These are phyloP conservation scores for Bolboschoenoplectus hybrid DNA, from an alignment of 202 grass and related monocot species.

Conservation along the genomic window DNA sequence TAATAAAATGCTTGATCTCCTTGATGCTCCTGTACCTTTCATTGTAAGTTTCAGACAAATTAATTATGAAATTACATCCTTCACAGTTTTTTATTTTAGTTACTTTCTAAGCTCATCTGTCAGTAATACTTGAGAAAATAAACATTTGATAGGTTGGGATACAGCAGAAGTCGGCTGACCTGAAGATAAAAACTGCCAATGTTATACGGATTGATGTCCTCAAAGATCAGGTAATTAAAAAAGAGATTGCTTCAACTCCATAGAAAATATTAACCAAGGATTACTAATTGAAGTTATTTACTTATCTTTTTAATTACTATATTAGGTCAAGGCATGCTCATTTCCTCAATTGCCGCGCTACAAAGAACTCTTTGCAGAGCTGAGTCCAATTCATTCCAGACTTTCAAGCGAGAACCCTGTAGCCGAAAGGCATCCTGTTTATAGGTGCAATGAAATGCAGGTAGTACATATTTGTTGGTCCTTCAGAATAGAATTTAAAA, in stretches of 20 bases:
- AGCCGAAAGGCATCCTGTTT: slow-evolving; percentile 84
- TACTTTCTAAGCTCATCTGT: slow-evolving; percentile 31
- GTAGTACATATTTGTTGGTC: slow-evolving; percentile 45
- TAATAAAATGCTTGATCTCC: slow-evolving; percentile 82
- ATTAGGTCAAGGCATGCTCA: slow-evolving; percentile 69
- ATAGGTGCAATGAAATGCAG: slow-evolving; percentile 91
- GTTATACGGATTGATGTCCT: slow-evolving; percentile 77
- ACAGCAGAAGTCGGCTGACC: slow-evolving; percentile 70
- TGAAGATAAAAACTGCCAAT: slow-evolving; percentile 78
- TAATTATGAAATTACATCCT: slow-evolving; percentile 33
- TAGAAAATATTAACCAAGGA: slow-evolving; percentile 2
- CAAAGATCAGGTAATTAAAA: slow-evolving; percentile 74
- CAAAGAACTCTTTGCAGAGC: slow-evolving; percentile 82
- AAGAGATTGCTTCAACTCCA: slow-evolving; percentile 24
- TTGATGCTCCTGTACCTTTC: slow-evolving; percentile 97
- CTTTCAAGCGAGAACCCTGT: slow-evolving; percentile 64
- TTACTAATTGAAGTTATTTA: slow-evolving; percentile 18
- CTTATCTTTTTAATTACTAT: slow-evolving; percentile 41
- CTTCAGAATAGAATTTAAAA: slow-evolving; percentile 28
- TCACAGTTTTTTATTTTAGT: background rate
- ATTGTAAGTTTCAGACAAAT: slow-evolving; percentile 66
- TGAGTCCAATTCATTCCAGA: slow-evolving; percentile 85
- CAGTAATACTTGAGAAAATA: slow-evolving; percentile 18
- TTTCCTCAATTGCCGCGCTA: slow-evolving; percentile 81
- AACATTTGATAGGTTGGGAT: slow-evolving; percentile 72